Base-by-base conservation (phyloP, 208 protist genomes). In the Crithidia thermophila region DNA sequence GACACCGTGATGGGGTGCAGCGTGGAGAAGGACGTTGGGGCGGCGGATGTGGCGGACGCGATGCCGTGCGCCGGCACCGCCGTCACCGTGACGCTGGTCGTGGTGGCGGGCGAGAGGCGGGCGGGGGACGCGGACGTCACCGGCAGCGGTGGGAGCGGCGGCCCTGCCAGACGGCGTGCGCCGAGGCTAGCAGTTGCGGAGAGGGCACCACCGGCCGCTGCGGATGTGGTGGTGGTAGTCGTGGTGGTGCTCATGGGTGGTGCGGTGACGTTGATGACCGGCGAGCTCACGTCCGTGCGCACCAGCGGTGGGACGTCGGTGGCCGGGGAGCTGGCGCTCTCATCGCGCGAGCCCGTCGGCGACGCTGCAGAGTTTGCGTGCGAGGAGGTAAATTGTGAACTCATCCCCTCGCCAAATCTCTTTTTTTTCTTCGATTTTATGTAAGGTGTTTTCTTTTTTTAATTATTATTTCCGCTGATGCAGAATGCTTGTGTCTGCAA, bases 201-300 rank as follows among this genome's bases (percentile, higher is more conserved):
- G 40, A n/a, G n/a, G n/a, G n/a, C n/a, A n/a, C n/a, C n/a, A n/a
- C n/a, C n/a, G n/a, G n/a, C n/a, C n/a, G n/a, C n/a, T n/a, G n/a
- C n/a, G n/a, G 40, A 46, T 13, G 18, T 46, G 51, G 39, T 46
- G 14, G 39, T 49, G 14, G 55, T 49, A 36, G 55, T 58, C 21
- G 21, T 31, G 49, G 13, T 4, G 49, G 5, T 18, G 28, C 31
- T 3, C 0, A 4, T 53, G 23, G 27, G 27, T 6, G 23, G 16
- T 39, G 14, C 36, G 18, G 39, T n/a, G 25, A 16, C 3, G 55
- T 28, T 18, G n/a, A n/a, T n/a, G n/a, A n/a, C n/a, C n/a, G n/a
- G n/a, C n/a, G n/a, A n/a, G n/a, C n/a, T n/a, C 7, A 63, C 42
- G 14, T 63, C 57, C 3, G 57, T 49, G 42, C n/a, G 42, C 20